These are phyloP conservation scores for Scytalidium lignicola DNA, from an alignment of 2,329 filamentous ascomycete species.

Conservation along the genomic window DNA sequence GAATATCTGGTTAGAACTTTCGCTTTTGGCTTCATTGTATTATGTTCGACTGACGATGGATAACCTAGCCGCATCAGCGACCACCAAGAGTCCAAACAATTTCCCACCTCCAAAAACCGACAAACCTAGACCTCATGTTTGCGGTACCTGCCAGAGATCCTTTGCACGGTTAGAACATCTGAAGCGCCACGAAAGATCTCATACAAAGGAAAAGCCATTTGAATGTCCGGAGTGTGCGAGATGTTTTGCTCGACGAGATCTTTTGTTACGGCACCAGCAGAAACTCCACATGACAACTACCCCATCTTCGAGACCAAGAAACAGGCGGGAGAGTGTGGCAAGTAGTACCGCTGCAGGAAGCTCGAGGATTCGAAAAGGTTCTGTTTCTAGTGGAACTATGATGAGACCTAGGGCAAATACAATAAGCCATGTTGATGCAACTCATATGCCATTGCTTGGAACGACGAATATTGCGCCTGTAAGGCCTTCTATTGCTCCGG, in stretches of 20 bases:
- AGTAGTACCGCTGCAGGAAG: slow-evolving; percentile 62
- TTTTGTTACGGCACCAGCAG: slow-evolving; percentile 92
- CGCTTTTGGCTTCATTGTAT: too few species aligned
- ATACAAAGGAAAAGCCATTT: slow-evolving; percentile 96
- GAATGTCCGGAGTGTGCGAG: slow-evolving; percentile 91
- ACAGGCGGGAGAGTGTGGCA: slow-evolving; percentile 80
- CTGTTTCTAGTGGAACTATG: slow-evolving; percentile 59
- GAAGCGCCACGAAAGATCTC: slow-evolving; percentile 95
- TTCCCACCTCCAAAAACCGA: slow-evolving; percentile 88
- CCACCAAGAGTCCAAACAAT: slow-evolving; percentile 21
- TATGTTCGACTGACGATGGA: slow-evolving; percentile 2
- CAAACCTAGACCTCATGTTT: slow-evolving; percentile 93
- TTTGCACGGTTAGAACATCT: slow-evolving; percentile 95
- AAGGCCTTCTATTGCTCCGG: slow-evolving; percentile 42
- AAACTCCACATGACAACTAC: slow-evolving; percentile 94
- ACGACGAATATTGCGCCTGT: slow-evolving; percentile 46
- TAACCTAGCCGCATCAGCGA: slow-evolving; percentile 2
- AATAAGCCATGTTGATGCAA: slow-evolving; percentile 84
- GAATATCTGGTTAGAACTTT: too few species aligned
- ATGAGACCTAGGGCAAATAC: slow-evolving; percentile 93
- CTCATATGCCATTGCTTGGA: slow-evolving; percentile 67
- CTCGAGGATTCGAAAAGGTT: slow-evolving; percentile 85
- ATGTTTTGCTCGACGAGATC: slow-evolving; percentile 90
- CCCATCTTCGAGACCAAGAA: slow-evolving; percentile 79
- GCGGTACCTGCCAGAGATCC: slow-evolving; percentile 82